A percentile compares a stretch with the other conserved stretches of the same genome.
phyloP scores from a whole-genome alignment of 2,329 filamentous ascomycete species.

The Chaetomiaceae sp. region DNA sequence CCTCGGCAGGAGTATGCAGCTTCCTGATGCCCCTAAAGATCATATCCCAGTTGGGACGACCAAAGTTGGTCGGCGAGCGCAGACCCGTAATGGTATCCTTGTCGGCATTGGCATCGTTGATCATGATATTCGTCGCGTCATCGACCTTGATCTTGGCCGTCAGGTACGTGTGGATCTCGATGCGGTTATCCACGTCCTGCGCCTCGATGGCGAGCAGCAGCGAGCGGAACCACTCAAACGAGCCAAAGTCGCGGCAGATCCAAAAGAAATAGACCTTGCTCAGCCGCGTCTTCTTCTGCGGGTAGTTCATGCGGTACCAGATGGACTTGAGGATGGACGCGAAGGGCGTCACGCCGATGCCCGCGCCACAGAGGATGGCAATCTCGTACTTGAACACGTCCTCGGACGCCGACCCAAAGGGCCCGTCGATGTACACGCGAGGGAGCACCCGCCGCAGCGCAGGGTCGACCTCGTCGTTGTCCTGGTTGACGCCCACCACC shows the following conservation, averaged over 20 bases:
- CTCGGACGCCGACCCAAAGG: slow-evolving; percentile 80
- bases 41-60: slow-evolving; percentile 85
- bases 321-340: slow-evolving; percentile 85
- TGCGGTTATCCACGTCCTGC: slow-evolving; percentile 76
- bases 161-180: slow-evolving; percentile 86
- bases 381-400: slow-evolving; percentile 88
- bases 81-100: slow-evolving; percentile 81
- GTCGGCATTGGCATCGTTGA: slow-evolving; percentile 81
- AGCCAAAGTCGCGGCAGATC: slow-evolving; percentile 84
- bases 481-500: slow-evolving; percentile 63
- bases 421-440: slow-evolving; percentile 76
- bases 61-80: slow-evolving; percentile 78
- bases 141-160: slow-evolving; percentile 83
- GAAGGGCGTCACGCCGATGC: slow-evolving; percentile 83
- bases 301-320: slow-evolving; percentile 91
- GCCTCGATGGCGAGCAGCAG: slow-evolving; percentile 80
- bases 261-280: slow-evolving; percentile 91
- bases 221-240: slow-evolving; percentile 86
- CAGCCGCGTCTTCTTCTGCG: slow-evolving; percentile 71
- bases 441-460: slow-evolving; percentile 70
- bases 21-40: slow-evolving; percentile 81
- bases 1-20: slow-evolving; percentile 67
- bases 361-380: slow-evolving; percentile 72
- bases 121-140: slow-evolving; percentile 88
- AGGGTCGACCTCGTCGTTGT: slow-evolving; percentile 60